Percentiles rank a stretch among this genome's conserved stretches.
Conservation (phyloP, 495 filamentous ascomycete genomes). For the Penicillium steckii region DNA sequence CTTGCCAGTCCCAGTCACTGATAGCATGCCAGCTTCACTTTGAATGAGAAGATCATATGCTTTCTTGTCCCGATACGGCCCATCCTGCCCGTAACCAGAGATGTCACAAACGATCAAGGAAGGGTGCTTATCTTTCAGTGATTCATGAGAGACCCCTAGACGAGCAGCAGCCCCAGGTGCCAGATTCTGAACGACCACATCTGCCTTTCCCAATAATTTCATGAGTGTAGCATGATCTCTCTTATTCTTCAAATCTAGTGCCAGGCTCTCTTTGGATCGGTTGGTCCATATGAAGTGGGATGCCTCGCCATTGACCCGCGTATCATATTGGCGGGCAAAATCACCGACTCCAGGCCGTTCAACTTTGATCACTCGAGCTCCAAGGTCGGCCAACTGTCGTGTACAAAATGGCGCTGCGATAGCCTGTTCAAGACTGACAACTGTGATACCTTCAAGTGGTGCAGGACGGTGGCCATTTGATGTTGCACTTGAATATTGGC, state of each 20-base stretch:
- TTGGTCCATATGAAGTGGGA: slow-evolving; percentile 56
- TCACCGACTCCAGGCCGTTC: slow-evolving; percentile 49
- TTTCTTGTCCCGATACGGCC: slow-evolving; percentile 53
- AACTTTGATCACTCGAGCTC: slow-evolving; percentile 53
- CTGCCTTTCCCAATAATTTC: slow-evolving; percentile 41
- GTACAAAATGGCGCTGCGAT: slow-evolving; percentile 54
- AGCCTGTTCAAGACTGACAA: slow-evolving; percentile 53
- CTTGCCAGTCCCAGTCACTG: slow-evolving; percentile 44
- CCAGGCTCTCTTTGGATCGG: slow-evolving; percentile 50
- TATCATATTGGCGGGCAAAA: slow-evolving; percentile 51
- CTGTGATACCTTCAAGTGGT: slow-evolving; percentile 46
- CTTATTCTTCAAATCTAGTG: slow-evolving; percentile 44
- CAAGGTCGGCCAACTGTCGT: slow-evolving; percentile 50
- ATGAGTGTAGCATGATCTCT: slow-evolving; percentile 42
- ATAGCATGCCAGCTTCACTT: slow-evolving; percentile 52
- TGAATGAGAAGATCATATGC: slow-evolving; percentile 57
- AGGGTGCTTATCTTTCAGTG: slow-evolving; percentile 37
- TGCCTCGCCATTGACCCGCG: slow-evolving; percentile 42
- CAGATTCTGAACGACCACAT: slow-evolving; percentile 53
- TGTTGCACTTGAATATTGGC: slow-evolving; percentile 11
- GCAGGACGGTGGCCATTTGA: slow-evolving; percentile 11
- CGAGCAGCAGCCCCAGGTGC: slow-evolving; percentile 48
- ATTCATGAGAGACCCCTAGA: slow-evolving; percentile 44
- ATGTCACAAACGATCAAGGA: slow-evolving; percentile 54
- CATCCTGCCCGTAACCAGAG: slow-evolving; percentile 49